A percentile compares a stretch with the other conserved stretches of the same genome.
phyloP scores from a whole-genome alignment of 768 basidiomycete genomes.

The Myochromella boudieri region DNA sequence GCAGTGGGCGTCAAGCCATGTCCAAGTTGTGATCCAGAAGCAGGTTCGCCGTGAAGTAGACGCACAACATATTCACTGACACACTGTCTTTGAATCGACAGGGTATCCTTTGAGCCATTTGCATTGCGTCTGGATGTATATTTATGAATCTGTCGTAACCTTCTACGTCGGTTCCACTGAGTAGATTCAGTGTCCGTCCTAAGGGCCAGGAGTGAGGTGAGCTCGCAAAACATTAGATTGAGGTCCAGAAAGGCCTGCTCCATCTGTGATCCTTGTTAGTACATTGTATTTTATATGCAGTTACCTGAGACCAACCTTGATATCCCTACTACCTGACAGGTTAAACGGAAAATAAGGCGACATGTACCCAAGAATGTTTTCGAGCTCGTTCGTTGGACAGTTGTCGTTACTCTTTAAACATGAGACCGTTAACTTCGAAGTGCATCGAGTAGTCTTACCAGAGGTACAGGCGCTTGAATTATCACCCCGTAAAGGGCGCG shows the following conservation, averaged over 20 bases:
- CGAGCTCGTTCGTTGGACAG: conserved; percentile 46
- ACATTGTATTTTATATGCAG: not conserved
- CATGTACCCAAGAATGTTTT: conserved; percentile 68
- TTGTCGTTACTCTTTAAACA: conserved; percentile 20
- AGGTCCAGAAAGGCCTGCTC: conserved; percentile 70
- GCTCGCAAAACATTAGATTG: conserved; percentile 77
- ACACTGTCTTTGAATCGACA: conserved; percentile 41
- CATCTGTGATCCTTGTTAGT: conserved; percentile 36
- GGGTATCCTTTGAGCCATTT: conserved; percentile 15
- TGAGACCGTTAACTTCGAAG: conserved; percentile 6
- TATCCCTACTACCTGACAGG: conserved; percentile 46
- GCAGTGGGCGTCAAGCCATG: conserved; percentile 51
- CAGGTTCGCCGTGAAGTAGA: conserved; percentile 53
- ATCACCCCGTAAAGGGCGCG: conserved; percentile 60
- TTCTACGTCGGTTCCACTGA: conserved; percentile 19
- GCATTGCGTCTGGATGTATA: not conserved
- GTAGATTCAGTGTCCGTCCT: conserved; percentile 23
- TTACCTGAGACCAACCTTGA: too few relatives aligned
- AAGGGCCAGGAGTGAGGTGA: conserved; percentile 63
- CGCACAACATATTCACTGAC: conserved; percentile 63
- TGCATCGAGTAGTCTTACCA: conserved; percentile 25
- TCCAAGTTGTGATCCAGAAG: conserved; percentile 41
- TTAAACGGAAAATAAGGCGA: conserved; percentile 83
- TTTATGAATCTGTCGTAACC: conserved; percentile 18
- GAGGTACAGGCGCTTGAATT: conserved; percentile 40